Base-by-base conservation (phyloP, 768 basidiomycete species). In the Imleria badia region DNA sequence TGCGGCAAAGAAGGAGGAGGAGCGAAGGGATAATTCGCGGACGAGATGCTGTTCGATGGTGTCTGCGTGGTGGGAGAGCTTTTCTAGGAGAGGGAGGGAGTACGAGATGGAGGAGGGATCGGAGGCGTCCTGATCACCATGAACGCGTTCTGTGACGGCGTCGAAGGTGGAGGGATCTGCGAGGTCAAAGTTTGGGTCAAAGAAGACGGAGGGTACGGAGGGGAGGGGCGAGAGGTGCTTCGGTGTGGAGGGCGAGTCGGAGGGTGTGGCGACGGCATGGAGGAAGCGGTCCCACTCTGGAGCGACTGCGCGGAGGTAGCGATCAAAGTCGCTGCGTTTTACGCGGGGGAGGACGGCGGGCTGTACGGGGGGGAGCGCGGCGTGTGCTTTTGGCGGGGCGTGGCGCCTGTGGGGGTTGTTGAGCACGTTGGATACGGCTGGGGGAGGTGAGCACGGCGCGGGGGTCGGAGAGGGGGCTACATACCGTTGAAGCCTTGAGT, bases 1-100 rank as follows among this genome's bases (percentile, higher is more conserved):
- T 8, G 97, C 97, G 6, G 95, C 88, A 64, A 98, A 99, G 81
- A 99, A 99, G 1, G 94, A 93, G 1, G 91, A 82, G 0, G 94
- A 92, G 14, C 96, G 88, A 11, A 89, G 76, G 10, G 89, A 89
- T 42, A 99, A 95, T 72, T 98, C 97, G 56, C 85, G 85, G 5
- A 95, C 83, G 52, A 99, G 88, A 71, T 99, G 96, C 55, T 93
- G 86, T 67, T 99, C 97, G 58, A 98, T 83, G 1, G 89, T 89
- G 68, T 98, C 97, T 3, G 95, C 87, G 64, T 96, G 88, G 52
- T 92, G 87, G 11, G 94, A 94, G 58, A 98, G 84, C 63, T 85
- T 88, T 67, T 98, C 95, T 11, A 96, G 85, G 5, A 95, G 75
- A 0, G 87, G 89, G 3, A 87, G 77, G 6, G 86, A 79, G 68